Conservation (phyloP, 116 monocot species). For the Phalaenopsis hybrid region DNA sequence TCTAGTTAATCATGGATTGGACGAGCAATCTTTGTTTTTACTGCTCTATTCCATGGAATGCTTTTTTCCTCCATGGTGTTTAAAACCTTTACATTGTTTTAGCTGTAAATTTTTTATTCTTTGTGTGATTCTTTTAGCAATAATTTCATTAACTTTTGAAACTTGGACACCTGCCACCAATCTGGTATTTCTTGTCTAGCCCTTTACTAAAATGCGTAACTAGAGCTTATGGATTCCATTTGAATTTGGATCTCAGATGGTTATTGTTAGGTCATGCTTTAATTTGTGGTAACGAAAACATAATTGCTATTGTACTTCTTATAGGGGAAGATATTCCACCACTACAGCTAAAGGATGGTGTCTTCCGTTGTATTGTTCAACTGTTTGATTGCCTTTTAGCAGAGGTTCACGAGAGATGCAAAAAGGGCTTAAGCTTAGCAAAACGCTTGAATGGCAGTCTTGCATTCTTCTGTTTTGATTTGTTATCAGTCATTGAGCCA, state of each 20-base stretch:
- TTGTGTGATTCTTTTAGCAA: too few relatives aligned
- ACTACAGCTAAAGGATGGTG: slow-evolving; percentile 91
- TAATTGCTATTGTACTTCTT: slow-evolving; percentile 8
- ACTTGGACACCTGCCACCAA: too few relatives aligned
- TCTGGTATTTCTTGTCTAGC: not conserved
- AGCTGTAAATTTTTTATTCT: too few relatives aligned
- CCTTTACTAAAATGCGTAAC: not conserved
- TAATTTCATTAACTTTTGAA: too few relatives aligned
- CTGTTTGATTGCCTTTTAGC: slow-evolving; percentile 96
- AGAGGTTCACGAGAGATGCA: slow-evolving; percentile 98
- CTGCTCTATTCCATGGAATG: too few relatives aligned
- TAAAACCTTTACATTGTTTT: too few relatives aligned
- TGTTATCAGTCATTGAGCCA: slow-evolving; percentile 87
- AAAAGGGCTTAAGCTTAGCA: slow-evolving; percentile 94
- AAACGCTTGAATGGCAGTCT: slow-evolving; percentile 91
- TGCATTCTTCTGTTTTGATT: slow-evolving; percentile 96
- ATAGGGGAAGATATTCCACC: slow-evolving; percentile 97
- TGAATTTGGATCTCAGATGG: not conserved
- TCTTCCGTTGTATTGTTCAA: slow-evolving; percentile 93
- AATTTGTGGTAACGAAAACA: not conserved
- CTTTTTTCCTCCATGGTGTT: too few relatives aligned
- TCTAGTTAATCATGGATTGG: too few relatives aligned
- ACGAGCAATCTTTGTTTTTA: too few relatives aligned
- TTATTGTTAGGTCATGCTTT: not conserved
- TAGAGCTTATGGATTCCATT: not conserved